These are phyloP conservation scores for Epichloe aotearoae DNA, from an alignment of 2,329 filamentous ascomycete genomes.

Conservation along the genomic window DNA sequence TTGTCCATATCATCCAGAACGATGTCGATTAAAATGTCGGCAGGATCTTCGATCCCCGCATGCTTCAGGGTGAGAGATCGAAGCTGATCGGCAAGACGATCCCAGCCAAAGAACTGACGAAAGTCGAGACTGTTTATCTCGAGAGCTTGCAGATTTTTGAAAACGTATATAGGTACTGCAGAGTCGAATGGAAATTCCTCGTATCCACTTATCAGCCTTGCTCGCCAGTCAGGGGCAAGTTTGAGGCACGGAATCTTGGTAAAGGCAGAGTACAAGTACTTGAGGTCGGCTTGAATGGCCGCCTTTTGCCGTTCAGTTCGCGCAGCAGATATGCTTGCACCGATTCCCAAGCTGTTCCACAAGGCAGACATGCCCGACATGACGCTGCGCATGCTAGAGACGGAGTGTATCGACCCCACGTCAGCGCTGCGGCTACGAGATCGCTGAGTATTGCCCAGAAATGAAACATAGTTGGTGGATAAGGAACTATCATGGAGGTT, in stretches of 20 bases:
- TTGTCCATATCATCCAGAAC: slow-evolving; percentile 95
- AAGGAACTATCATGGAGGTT: slow-evolving; percentile 82
- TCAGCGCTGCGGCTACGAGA: slow-evolving; percentile 70
- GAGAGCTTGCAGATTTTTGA: slow-evolving; percentile 90
- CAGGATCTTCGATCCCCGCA: slow-evolving; percentile 76
- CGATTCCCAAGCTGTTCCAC: slow-evolving; percentile 79
- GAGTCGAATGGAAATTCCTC: slow-evolving; percentile 98
- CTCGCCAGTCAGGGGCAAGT: slow-evolving; percentile 84
- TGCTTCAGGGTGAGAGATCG: slow-evolving; percentile 80
- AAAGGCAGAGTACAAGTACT: slow-evolving; percentile 94
- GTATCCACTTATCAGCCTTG: slow-evolving; percentile 78
- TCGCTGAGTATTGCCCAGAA: slow-evolving; percentile 66
- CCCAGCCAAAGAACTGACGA: slow-evolving; percentile 94
- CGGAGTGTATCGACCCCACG: slow-evolving; percentile 82
- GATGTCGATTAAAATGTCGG: slow-evolving; percentile 81
- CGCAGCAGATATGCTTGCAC: slow-evolving; percentile 63
- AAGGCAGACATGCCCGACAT: slow-evolving; percentile 93
- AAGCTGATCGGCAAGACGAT: slow-evolving; percentile 81
- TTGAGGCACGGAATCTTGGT: slow-evolving; percentile 93
- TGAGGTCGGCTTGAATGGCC: slow-evolving; percentile 72
- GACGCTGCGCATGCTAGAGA: slow-evolving; percentile 91
- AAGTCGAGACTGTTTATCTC: slow-evolving; percentile 96
- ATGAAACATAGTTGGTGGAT: slow-evolving; percentile 89
- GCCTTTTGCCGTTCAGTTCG: slow-evolving; percentile 85
- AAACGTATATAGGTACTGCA: slow-evolving; percentile 87